Percentiles rank a stretch among this genome's conserved stretches.
Conservation (phyloP, 345 rosid genomes). For the Turnera subulata region DNA sequence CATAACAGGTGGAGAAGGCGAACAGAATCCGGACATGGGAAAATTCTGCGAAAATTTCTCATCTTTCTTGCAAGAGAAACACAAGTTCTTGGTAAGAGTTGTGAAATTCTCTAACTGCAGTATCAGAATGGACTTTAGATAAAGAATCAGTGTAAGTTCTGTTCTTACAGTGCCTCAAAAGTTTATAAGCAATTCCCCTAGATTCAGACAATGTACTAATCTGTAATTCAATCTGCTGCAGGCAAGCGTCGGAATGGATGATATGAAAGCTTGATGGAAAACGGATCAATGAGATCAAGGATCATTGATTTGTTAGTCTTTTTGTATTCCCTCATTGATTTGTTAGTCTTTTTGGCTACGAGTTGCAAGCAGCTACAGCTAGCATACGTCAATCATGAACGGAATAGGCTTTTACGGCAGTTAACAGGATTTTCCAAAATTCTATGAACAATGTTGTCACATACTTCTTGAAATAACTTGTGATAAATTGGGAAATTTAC, state of each 20-base stretch:
- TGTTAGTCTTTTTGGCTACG: background rate
- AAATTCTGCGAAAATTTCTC: slow-evolving; percentile 15
- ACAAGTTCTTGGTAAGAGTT: slow-evolving; percentile 17
- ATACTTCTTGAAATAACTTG: too few species aligned
- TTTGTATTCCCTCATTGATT: background rate
- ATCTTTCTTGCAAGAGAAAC: slow-evolving; percentile 22
- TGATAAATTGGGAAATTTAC: too few species aligned
- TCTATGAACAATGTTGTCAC: too few species aligned
- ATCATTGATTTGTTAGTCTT: background rate
- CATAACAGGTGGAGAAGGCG: slow-evolving; percentile 9
- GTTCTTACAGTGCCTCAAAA: too few species aligned
- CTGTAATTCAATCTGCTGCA: background rate
- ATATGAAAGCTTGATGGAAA: slow-evolving; percentile 9
- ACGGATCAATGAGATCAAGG: background rate
- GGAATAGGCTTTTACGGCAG: too few species aligned
- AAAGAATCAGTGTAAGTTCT: too few species aligned
- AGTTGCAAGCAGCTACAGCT: background rate
- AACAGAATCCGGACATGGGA: slow-evolving; percentile 13
- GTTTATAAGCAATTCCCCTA: too few species aligned
- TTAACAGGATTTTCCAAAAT: too few species aligned
- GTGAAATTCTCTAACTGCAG: too few species aligned
- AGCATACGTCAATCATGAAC: too few species aligned
- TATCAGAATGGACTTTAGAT: too few species aligned
- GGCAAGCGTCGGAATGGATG: slow-evolving; percentile 28
- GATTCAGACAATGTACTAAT: background rate